phyloP scores from a whole-genome alignment of 441 rosid genomes.

The Metrosideros polymorpha region DNA sequence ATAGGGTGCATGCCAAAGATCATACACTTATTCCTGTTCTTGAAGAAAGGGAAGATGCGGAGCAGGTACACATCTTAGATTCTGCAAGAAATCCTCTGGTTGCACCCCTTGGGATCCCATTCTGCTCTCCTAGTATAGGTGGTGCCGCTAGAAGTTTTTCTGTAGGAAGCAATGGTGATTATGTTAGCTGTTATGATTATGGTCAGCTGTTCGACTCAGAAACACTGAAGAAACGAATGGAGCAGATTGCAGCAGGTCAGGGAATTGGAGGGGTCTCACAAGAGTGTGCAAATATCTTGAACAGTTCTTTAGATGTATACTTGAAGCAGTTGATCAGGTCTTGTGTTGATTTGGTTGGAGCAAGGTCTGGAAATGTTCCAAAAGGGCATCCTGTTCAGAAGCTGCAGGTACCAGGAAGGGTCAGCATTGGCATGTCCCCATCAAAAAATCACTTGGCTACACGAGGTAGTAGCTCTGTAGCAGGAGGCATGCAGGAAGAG shows the following conservation, averaged over 20 bases:
- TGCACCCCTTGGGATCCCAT: slow-evolving; percentile 77
- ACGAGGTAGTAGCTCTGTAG: slow-evolving; percentile 27
- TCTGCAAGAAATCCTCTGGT: slow-evolving; percentile 39
- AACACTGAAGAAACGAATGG: slow-evolving; percentile 69
- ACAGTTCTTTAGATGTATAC: slow-evolving; percentile 61
- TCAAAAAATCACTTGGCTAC: slow-evolving; percentile 38
- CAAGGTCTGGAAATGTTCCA: slow-evolving; percentile 33
- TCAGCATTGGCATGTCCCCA: slow-evolving; percentile 46
- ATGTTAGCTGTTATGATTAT: slow-evolving; percentile 39
- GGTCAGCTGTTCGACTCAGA: slow-evolving; percentile 56
- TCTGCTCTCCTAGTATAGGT: slow-evolving; percentile 54
- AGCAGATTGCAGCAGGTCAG: slow-evolving; percentile 58
- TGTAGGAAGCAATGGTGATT: slow-evolving; percentile 19
- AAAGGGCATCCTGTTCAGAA: slow-evolving; percentile 36
- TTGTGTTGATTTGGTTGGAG: slow-evolving; percentile 48
- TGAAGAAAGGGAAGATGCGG: slow-evolving; percentile 49
- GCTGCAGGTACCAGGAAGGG: slow-evolving; percentile 48
- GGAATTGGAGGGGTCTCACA: slow-evolving; percentile 72
- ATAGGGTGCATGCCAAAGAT: slow-evolving; percentile 27
- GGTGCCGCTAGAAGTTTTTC: slow-evolving; percentile 49
- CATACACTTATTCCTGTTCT: slow-evolving; percentile 18
- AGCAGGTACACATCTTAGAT: slow-evolving; percentile 22
- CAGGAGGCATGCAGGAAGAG: slow-evolving; percentile 37
- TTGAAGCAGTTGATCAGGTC: slow-evolving; percentile 72
- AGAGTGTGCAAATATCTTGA: slow-evolving; percentile 65